Conservation (phyloP, 2,329 filamentous ascomycete genomes). For the Aureobasidium melanogenum region DNA sequence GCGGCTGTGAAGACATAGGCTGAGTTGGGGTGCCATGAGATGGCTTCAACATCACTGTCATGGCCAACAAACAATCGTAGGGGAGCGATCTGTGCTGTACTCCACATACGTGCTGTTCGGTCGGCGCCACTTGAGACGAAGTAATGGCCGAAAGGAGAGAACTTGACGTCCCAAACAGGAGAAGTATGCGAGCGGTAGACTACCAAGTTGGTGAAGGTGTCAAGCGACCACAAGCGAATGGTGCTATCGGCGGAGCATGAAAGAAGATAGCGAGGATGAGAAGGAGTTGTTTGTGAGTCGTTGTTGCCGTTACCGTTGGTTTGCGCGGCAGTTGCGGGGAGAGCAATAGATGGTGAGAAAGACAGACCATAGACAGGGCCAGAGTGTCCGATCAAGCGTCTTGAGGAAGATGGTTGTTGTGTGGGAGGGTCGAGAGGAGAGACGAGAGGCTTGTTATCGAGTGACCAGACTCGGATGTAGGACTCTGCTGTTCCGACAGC, state of each 20-base stretch:
- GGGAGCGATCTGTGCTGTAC: constrained; percentile 83
- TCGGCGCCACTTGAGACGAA: constrained; percentile 84
- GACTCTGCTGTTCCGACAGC: constrained; percentile 88
- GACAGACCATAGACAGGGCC: constrained; percentile 82
- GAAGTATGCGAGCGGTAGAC: constrained; percentile 90
- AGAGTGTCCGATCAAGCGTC: constrained; percentile 74
- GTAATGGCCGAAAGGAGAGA: constrained; percentile 92
- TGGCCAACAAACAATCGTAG: constrained; percentile 85
- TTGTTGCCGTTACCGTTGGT: constrained; percentile 32
- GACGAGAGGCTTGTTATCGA: constrained; percentile 74
- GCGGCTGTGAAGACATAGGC: constrained; percentile 90
- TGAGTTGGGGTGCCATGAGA: constrained; percentile 93
- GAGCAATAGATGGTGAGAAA: constrained; percentile 64
- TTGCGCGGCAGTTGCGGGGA: constrained; percentile 30
- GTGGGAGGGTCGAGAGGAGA: constrained; percentile 55
- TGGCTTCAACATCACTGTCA: constrained; percentile 80
- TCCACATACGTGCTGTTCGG: constrained; percentile 83
- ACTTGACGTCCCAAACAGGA: constrained; percentile 78
- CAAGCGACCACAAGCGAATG: constrained; percentile 84
- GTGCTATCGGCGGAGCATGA: constrained; percentile 83
- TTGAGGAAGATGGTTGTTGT: constrained; percentile 56
- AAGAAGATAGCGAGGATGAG: constrained; percentile 57
- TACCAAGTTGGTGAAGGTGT: constrained; percentile 85
- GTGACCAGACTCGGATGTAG: constrained; percentile 88
- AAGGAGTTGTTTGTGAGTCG: constrained; percentile 39